Percentiles rank a stretch among this genome's conserved stretches.
These are phyloP conservation scores for Naganishia kalamii DNA, from an alignment of 768 basidiomycete genomes.

Conservation along the genomic window DNA sequence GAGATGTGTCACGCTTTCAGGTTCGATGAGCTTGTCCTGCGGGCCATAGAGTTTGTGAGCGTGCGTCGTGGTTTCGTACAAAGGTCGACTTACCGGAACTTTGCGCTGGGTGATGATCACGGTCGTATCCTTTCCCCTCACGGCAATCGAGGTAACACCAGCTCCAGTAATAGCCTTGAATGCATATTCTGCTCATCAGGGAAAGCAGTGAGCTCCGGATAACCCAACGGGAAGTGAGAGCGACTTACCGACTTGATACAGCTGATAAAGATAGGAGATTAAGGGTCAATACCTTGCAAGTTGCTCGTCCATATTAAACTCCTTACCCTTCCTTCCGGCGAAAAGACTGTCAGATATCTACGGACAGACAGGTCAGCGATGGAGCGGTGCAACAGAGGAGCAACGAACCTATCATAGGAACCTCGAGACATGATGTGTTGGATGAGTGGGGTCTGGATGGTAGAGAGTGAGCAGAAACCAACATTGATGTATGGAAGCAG, in stretches of 20 bases:
- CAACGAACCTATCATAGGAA: not conserved
- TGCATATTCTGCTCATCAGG: constrained; percentile 69
- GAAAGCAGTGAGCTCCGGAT: too few species aligned
- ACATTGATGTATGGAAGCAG: not conserved
- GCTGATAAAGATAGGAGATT: constrained; percentile 42
- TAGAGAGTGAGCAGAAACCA: not conserved
- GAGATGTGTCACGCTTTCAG: constrained; percentile 85
- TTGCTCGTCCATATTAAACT: not conserved
- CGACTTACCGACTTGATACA: constrained; percentile 79
- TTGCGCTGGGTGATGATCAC: constrained; percentile 98
- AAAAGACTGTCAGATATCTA: constrained; percentile 92
- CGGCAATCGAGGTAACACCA: constrained; percentile 85
- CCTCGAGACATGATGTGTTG: constrained; percentile 14
- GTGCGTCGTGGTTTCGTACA: not conserved
- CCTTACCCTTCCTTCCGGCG: constrained; percentile 67
- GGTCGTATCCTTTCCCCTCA: constrained; percentile 86
- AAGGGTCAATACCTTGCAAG: not conserved
- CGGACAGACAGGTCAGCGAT: not conserved
- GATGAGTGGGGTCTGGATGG: not conserved
- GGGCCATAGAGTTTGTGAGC: not conserved
- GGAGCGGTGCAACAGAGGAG: too few species aligned
- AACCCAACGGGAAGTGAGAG: too few species aligned
- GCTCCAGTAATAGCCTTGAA: constrained; percentile 99
- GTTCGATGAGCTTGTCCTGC: constrained; percentile 95
- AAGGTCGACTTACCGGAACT: constrained; percentile 67